Conservation (phyloP, 106 monocot genomes). For the Dactylorhiza incarnata region DNA sequence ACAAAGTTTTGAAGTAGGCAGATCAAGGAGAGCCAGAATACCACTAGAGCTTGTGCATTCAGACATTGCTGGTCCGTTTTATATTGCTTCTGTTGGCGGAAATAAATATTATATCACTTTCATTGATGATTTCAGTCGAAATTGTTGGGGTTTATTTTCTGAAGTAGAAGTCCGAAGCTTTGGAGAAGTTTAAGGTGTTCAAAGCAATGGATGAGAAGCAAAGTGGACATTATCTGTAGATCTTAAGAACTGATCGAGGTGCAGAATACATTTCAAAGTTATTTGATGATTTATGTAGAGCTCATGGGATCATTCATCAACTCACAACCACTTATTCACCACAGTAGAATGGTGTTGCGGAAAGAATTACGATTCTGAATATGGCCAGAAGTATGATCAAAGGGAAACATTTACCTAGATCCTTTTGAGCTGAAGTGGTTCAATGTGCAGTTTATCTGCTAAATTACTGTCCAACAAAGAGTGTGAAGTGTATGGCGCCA, state of each 20-base stretch:
- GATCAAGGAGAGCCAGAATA: no score
- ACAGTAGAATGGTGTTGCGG: not conserved
- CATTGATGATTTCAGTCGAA: no score
- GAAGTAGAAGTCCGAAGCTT: not conserved
- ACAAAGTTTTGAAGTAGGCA: no score
- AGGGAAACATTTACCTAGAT: not conserved
- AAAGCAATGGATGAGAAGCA: not conserved
- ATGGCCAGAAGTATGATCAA: conserved; percentile 5
- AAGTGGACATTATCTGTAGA: not conserved
- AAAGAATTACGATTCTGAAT: conserved; percentile 1
- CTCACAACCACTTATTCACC: not conserved
- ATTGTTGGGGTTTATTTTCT: not conserved
- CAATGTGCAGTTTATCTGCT: conserved; percentile 1
- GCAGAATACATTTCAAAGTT: not conserved
- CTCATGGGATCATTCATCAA: not conserved
- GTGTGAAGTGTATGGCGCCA: conserved; percentile 4
- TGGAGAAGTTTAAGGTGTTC: not conserved
- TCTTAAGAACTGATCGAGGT: not conserved
- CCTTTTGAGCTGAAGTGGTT: not conserved
- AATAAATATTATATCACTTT: no score
- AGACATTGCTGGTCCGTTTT: no score
- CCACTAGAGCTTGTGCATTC: no score
- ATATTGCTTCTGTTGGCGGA: no score
- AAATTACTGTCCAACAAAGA: conserved; percentile 8
- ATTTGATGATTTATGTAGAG: not conserved